Percentiles rank a stretch among this genome's conserved stretches.
Conservation (phyloP, 108 stramenopile species). For the Nitzschia sp. region DNA sequence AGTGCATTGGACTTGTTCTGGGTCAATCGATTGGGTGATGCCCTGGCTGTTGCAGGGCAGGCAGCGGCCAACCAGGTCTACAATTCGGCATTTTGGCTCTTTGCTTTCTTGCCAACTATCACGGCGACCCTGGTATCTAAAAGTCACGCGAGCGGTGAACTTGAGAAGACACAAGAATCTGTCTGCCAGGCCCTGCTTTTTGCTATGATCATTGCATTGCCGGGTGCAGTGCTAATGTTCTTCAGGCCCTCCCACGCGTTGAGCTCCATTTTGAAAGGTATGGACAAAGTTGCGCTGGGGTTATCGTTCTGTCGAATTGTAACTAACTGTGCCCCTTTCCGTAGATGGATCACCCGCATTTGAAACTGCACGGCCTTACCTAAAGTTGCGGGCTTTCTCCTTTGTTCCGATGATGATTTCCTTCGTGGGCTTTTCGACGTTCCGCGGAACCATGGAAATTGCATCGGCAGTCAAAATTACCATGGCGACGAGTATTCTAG, state of each 20-base stretch:
- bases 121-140: conserved; percentile 80
- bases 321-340: neutral
- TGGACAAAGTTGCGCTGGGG: neutral
- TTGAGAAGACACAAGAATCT: conserved; percentile 60
- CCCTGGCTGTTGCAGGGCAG: conserved; percentile 81
- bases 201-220: conserved; percentile 43
- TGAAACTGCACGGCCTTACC: conserved; percentile 67
- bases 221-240: conserved; percentile 55
- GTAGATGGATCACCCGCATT: conserved; percentile 68
- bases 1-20: conserved; percentile 74
- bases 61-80: conserved; percentile 86
- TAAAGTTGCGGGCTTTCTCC: conserved; percentile 70
- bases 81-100: conserved; percentile 66
- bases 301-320: neutral
- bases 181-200: conserved; percentile 70
- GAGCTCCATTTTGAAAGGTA: conserved; percentile 54
- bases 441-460: conserved; percentile 59
- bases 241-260: conserved; percentile 50
- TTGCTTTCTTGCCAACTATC: conserved; percentile 70
- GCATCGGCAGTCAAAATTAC: conserved; percentile 69
- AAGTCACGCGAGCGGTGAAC: conserved; percentile 61
- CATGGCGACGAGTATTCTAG: conserved; percentile 54
- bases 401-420: conserved; percentile 71
- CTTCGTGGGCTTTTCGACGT: conserved; percentile 48
- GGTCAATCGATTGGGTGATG: conserved; percentile 80